These are phyloP conservation scores for Chamaecyparis obtusa DNA, from an alignment of 75 land plant species.

Conservation along the genomic window DNA sequence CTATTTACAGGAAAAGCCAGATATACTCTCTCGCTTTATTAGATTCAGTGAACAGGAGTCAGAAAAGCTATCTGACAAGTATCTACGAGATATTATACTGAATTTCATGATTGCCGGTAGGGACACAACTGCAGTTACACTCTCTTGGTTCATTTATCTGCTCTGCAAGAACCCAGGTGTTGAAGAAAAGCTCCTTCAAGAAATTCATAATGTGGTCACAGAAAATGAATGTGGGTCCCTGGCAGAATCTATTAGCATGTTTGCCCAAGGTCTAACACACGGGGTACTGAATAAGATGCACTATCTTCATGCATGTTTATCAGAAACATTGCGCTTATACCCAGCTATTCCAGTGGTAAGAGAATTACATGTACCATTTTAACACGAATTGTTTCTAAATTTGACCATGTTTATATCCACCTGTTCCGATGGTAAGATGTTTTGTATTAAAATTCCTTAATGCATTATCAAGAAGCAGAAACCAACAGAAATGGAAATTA, in stretches of 20 bases:
- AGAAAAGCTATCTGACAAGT: slow-evolving; percentile 23
- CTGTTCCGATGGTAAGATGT: too few species aligned
- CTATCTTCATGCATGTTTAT: slow-evolving; percentile 76
- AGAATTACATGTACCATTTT: neutral
- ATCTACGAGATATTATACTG: slow-evolving; percentile 61
- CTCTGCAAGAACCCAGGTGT: slow-evolving; percentile 64
- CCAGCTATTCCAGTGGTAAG: slow-evolving; percentile 81
- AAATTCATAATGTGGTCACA: slow-evolving; percentile 15
- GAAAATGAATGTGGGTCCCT: neutral
- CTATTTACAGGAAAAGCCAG: slow-evolving; percentile 37
- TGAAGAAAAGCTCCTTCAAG: slow-evolving; percentile 37
- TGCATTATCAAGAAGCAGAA: too few species aligned
- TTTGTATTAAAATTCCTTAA: too few species aligned
- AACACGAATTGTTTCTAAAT: too few species aligned
- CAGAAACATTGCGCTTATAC: slow-evolving; percentile 77
- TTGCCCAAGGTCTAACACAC: slow-evolving; percentile 8
- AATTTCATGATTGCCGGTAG: slow-evolving; percentile 80
- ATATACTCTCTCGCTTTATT: slow-evolving; percentile 71
- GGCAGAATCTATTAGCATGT: neutral
- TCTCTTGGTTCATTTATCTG: slow-evolving; percentile 79
- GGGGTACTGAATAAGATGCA: slow-evolving; percentile 42
- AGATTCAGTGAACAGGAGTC: slow-evolving; percentile 33
- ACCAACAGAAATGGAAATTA: neutral
- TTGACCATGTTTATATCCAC: too few species aligned
- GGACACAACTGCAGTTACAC: slow-evolving; percentile 78